Evolutionary conservation across 2,329 filamentous ascomycete genomes (phyloP), one percentile per base, ranked within the genome.

Genomic region (Geoglossum cookeanum): DNA sequence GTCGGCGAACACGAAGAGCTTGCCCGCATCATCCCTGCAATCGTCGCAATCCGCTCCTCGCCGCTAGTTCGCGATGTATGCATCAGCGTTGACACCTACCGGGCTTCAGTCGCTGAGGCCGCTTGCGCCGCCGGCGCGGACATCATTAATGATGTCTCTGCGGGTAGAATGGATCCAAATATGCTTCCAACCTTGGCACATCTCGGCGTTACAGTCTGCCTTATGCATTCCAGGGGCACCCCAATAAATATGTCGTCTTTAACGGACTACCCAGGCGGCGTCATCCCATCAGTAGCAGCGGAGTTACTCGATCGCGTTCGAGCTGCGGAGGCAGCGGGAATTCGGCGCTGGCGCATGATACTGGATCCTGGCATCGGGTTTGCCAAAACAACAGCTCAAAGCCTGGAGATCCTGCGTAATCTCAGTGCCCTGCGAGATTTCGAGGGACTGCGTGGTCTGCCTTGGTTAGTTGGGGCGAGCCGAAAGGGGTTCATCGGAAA

Each of bases 361-460:
- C 79, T 97, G 1, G 92, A 98, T 67, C 92, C 92, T 0, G 92
- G 92, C 0, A 79, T 98, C 35, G 92, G 92, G 0, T 98, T 98
- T 67, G 89, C 92, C 58, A 98, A 98, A 73, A 83, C 80, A 0
- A 75, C 77, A 57, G 74, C 77, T 45, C 88, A 96, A 68, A 96
- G 96, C 68, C 72, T 96, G 1, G 81, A 88, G 63, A 72, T 98
- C 1, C 72, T 98, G 37, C 75, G 85, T 7, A 71, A 79, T 1
- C 70, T 94, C 35, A 74, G 75, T 7, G 78, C 81, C 61, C 71
- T 94, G 61, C 75, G 83, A 32, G 70, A 72, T 48, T 83, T 79
- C 75, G 78, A 79, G 13, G 81, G 80, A 0, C 69, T 92, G 29
- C 71, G 76, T 57, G 82, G 80, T 0, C 72, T 94, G 17, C 90